Evolutionary conservation across 108 stramenopile species (phyloP).

Genomic region (Nitzschia inconspicua): DNA sequence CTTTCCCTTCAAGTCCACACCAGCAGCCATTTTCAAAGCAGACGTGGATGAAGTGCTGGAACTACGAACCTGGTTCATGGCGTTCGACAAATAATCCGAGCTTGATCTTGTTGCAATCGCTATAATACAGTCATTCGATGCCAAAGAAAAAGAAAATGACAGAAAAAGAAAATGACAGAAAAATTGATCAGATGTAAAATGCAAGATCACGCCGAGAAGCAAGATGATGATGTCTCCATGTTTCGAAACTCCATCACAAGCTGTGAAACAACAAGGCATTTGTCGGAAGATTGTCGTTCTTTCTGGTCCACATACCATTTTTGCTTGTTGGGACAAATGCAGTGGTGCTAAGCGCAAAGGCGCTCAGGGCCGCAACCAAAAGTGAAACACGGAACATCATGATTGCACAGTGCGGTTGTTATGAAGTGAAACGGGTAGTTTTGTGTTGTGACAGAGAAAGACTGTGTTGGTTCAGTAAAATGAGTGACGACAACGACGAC

Average conservation of each 20-base stretch:
- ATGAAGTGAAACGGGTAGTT: slow-evolving; percentile 8
- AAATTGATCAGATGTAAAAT: neutral
- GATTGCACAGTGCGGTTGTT: neutral
- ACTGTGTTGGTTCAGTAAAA: neutral
- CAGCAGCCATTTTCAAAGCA: slow-evolving; percentile 39
- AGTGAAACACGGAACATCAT: slow-evolving; percentile 46
- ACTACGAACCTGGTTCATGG: neutral
- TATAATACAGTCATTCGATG: neutral
- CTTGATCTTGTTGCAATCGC: too few species aligned
- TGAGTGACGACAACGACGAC: neutral
- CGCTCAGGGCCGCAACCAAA: slow-evolving; percentile 28
- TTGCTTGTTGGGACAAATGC: slow-evolving; percentile 53
- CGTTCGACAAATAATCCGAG: neutral
- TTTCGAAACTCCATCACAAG: too few species aligned
- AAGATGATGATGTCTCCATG: too few species aligned
- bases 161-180: neutral
- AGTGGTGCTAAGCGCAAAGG: slow-evolving; percentile 24
- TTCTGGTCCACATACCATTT: too few species aligned
- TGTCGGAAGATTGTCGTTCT: too few species aligned
- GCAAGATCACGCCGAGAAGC: slow-evolving; percentile 31
- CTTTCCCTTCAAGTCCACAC: slow-evolving; percentile 85
- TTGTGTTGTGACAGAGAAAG: too few species aligned
- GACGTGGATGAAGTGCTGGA: neutral
- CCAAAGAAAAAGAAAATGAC: neutral
- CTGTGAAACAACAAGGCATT: too few species aligned